Evolutionary conservation across 805 yeast genomes (phyloP).

Genomic region (Wickerhamomyces queroliae): DNA sequence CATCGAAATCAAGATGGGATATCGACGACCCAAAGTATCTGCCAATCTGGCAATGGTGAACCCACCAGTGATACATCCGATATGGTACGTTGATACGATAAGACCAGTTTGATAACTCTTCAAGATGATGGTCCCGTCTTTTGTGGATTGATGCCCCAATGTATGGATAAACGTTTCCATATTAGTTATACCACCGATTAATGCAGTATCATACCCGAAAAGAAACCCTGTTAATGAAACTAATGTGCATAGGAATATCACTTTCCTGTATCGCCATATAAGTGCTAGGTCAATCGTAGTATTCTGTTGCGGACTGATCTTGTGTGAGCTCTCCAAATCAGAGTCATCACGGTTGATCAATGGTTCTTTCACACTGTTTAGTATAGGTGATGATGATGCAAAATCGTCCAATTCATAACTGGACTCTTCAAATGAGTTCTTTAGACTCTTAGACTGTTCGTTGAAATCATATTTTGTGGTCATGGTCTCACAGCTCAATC

Average conservation of each 20-base stretch:
- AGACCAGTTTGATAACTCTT: constrained; percentile 34
- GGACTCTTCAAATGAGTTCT: no score
- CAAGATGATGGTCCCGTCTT: constrained; percentile 29
- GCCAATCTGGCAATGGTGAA: constrained; percentile 51
- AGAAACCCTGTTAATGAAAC: constrained; percentile 41
- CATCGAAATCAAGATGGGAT: constrained; percentile 50
- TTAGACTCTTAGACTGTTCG: no score
- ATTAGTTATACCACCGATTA: constrained; percentile 65
- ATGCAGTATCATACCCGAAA: constrained; percentile 74
- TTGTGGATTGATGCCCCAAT: constrained; percentile 37
- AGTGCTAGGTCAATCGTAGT: not conserved
- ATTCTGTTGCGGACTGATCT: no score
- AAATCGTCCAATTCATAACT: no score
- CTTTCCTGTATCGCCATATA: not conserved
- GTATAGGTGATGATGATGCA: no score
- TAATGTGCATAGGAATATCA: not conserved
- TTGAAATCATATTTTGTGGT: no score
- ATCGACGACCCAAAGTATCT: constrained; percentile 56
- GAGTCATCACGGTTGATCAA: no score
- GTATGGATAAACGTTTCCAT: constrained; percentile 47
- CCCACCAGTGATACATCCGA: constrained; percentile 72
- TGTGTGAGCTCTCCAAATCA: no score
- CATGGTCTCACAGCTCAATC: no score
- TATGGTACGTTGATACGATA: constrained; percentile 50
- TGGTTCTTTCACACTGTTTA: no score